phyloP scores from a whole-genome alignment of 805 yeast genomes.

The Cyberlindnera mrakii region DNA sequence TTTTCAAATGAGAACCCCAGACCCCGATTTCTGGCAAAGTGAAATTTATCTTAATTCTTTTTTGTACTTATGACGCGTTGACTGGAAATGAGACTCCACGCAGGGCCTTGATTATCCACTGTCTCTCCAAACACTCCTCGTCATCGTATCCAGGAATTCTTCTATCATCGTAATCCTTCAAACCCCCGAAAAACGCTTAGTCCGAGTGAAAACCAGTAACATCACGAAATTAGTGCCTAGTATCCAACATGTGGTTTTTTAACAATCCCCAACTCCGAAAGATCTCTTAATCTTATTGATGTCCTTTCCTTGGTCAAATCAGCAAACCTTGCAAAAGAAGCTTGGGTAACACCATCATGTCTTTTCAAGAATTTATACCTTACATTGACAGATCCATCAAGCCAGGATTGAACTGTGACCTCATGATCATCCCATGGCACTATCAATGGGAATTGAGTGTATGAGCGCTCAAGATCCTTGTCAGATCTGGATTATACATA shows the following conservation, averaged over 20 bases:
- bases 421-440: conserved; percentile 26
- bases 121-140: conserved; percentile 21
- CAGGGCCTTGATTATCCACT: conserved; percentile 10
- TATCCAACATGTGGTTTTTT: conserved; percentile 19
- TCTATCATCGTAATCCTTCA: conserved; percentile 18
- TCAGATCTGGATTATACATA: conserved; percentile 19
- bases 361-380: conserved; percentile 19
- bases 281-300: conserved; percentile 20
- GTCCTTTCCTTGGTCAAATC: conserved; percentile 15
- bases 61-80: conserved; percentile 12
- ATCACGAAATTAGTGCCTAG: conserved; percentile 23
- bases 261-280: conserved; percentile 18
- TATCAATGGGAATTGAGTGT: conserved; percentile 21
- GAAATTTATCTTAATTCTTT: conserved; percentile 9
- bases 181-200: conserved; percentile 10
- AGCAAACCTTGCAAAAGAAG: conserved; percentile 24
- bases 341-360: conserved; percentile 16
- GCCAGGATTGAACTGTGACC: conserved; percentile 23
- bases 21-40: conserved; percentile 10
- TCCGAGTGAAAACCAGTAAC: conserved; percentile 20
- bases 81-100: conserved; percentile 17
- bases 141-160: conserved; percentile 24
- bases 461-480: conserved; percentile 18
- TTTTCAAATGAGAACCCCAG: conserved; percentile 16
- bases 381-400: conserved; percentile 19